Evolutionary conservation across 2,329 filamentous ascomycete species (phyloP), one percentile per base, ranked within the genome.

Genomic region (Colletotrichum spinosum): DNA sequence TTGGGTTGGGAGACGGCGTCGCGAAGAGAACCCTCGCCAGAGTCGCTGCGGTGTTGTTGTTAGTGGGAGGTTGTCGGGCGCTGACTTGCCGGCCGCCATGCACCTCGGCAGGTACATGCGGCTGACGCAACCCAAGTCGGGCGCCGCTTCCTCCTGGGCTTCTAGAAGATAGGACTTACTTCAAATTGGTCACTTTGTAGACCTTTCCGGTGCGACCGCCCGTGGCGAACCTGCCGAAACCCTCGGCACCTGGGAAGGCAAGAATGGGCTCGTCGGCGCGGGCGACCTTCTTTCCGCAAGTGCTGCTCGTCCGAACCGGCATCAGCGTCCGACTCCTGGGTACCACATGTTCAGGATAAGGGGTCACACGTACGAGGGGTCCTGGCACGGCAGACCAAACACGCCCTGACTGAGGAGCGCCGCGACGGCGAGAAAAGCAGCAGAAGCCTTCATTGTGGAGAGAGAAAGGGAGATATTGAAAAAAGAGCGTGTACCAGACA

Each of bases 231-330:
- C 77, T 76, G 11, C 82, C 83, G 66, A 84, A 83, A 10, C 82
- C 82, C 73, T 84, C 82, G 9, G 83, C 83, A 17, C 82, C 81
- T 3, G 82, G 81, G 68, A 85, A 85, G 44, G 83, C 82, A 82
- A 53, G 59, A 10, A 55, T 55, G 37, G 42, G 25, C 46, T 52
- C 52, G 37, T 62, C 48, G 12, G 46, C 51, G 48, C 62, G 62
- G 52, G 48, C 51, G n/a, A 65, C 17, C 48, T 52, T 62, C 11
- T 52, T 53, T 52, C 58, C 62, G 48, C 25, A 25, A 25, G 25
- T 25, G 25, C 25, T 25, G 25, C 25, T 25, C 25, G 25, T 25
- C 25, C 25, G 25, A 5, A 25, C 25, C 25, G 25, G 25, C 25
- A 25, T 25, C 4, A 25, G 25, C 25, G 25, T 25, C 4, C 25